Evolutionary conservation across 73 alveolate species (phyloP).

Genomic region (Blepharisma stoltei): DNA sequence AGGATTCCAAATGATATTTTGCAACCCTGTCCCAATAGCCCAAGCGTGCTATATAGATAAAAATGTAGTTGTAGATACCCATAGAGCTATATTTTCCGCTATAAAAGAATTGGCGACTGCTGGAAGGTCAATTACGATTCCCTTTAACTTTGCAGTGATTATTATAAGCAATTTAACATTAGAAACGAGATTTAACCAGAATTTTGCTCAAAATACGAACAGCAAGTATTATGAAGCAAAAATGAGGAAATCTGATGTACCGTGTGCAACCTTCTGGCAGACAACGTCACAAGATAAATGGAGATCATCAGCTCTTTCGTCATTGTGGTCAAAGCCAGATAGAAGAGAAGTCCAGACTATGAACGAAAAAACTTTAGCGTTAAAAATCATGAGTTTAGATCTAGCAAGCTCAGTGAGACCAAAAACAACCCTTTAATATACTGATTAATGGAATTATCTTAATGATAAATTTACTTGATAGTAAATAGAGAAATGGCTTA

Average conservation of each 20-base stretch:
- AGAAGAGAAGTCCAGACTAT: constrained; percentile 58
- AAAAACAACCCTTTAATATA: constrained; percentile 71
- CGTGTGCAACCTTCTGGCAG: constrained; percentile 43
- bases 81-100: constrained; percentile 71
- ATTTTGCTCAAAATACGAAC: constrained; percentile 41
- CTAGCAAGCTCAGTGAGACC: constrained; percentile 61
- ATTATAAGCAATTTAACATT: constrained; percentile 36
- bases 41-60: constrained; percentile 70
- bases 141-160: constrained; percentile 61
- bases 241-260: constrained; percentile 49
- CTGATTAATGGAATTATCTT: constrained; percentile 77
- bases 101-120: constrained; percentile 55
- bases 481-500: constrained; percentile 69
- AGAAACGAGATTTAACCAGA: constrained; percentile 55
- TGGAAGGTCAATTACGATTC: constrained; percentile 53
- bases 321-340: constrained; percentile 38
- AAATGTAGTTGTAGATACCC: constrained; percentile 71
- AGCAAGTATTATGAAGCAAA: constrained; percentile 47
- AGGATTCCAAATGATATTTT: constrained; percentile 78
- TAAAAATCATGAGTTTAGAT: constrained; percentile 68
- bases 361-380: constrained; percentile 55
- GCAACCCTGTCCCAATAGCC: constrained; percentile 86
- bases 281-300: constrained; percentile 57
- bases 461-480: constrained; percentile 78
- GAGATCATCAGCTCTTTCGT: constrained; percentile 76